Percentiles rank a stretch among this genome's conserved stretches.
These are phyloP conservation scores for Debaryomyces subglobosus DNA, from an alignment of 1,139 yeast genomes.

Conservation along the genomic window DNA sequence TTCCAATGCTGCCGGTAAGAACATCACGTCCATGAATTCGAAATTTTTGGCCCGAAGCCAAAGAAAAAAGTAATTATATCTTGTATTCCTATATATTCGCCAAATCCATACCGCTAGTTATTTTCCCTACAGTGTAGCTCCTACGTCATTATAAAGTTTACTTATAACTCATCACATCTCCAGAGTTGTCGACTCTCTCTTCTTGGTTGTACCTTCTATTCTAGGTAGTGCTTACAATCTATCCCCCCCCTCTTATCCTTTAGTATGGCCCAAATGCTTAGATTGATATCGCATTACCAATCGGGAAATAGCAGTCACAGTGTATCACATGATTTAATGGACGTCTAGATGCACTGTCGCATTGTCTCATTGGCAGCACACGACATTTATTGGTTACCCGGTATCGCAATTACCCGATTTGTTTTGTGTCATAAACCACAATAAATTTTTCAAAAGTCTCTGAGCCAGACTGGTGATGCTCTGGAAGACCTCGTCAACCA, in stretches of 20 bases:
- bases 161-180: not conserved
- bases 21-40: slow-evolving; percentile 44
- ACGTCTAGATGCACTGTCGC: not conserved
- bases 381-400: slow-evolving; percentile 6
- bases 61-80: slow-evolving; percentile 32
- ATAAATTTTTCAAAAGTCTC: slow-evolving; percentile 6
- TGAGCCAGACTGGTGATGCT: slow-evolving; percentile 6
- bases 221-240: not conserved
- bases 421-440: slow-evolving; percentile 2
- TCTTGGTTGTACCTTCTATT: not conserved
- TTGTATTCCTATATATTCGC: slow-evolving; percentile 1
- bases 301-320: not conserved
- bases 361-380: not conserved
- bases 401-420: not conserved
- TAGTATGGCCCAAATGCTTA: not conserved
- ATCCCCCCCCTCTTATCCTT: not conserved
- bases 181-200: not conserved
- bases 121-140: not conserved
- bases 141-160: not conserved
- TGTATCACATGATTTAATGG: not conserved
- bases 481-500: slow-evolving; percentile 7
- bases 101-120: not conserved
- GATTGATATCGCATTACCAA: not conserved
- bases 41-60: slow-evolving; percentile 48
- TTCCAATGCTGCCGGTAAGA: slow-evolving; percentile 5